Conservation (phyloP, 2,329 filamentous ascomycete species). For the Periconia sp. region DNA sequence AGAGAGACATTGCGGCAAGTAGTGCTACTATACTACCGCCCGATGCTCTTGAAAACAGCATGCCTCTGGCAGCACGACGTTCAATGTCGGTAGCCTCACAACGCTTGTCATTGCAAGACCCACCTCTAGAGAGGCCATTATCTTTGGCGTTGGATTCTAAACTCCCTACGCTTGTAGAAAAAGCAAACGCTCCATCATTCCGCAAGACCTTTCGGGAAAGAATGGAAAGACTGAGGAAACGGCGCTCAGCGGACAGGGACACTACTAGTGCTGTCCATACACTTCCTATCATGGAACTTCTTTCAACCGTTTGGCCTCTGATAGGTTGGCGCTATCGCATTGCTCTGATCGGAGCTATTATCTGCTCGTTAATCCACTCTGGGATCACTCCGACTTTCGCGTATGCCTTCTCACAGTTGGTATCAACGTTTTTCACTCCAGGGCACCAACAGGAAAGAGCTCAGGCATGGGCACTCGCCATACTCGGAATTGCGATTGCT, state of each 20-base stretch:
- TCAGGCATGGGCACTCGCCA: slow-evolving; percentile 70
- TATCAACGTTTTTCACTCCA: slow-evolving; percentile 70
- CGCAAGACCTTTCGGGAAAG: slow-evolving; percentile 6
- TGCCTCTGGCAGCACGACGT: too few relatives aligned
- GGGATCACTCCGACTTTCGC: slow-evolving; percentile 76
- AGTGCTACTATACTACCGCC: too few relatives aligned
- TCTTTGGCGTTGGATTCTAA: too few relatives aligned
- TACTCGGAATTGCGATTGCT: slow-evolving; percentile 70
- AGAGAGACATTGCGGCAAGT: too few relatives aligned
- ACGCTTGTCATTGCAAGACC: too few relatives aligned
- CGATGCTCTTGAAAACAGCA: too few relatives aligned
- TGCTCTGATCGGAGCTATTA: slow-evolving; percentile 65
- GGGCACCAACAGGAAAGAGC: slow-evolving; percentile 57
- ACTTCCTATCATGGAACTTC: slow-evolving; percentile 58
- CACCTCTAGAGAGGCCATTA: too few relatives aligned
- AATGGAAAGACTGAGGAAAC: slow-evolving; percentile 5
- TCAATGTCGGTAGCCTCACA: too few relatives aligned
- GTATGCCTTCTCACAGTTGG: slow-evolving; percentile 74
- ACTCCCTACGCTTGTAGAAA: background rate
- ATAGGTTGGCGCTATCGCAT: slow-evolving; percentile 60
- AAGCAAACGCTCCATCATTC: slow-evolving; percentile 5
- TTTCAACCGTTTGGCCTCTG: slow-evolving; percentile 73
- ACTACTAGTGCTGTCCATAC: slow-evolving; percentile 7
- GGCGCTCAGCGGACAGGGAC: background rate
- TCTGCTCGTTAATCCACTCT: slow-evolving; percentile 68